Evolutionary conservation across 2,329 filamentous ascomycete species (phyloP).

Genomic region (Apiospora kogelbergensis): DNA sequence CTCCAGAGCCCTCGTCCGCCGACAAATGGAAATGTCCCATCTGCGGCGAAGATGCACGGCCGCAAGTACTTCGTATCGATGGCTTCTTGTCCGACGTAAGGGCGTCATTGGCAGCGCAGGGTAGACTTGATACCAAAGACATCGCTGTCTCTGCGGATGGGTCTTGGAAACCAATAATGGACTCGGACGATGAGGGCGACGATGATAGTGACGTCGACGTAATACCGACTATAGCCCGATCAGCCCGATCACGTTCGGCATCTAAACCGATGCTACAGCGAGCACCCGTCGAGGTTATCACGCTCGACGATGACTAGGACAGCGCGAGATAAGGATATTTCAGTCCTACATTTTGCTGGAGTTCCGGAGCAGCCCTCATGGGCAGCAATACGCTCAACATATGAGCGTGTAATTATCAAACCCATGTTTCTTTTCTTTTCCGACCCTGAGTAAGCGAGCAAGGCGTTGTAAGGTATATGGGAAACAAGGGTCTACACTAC

Average conservation of each 20-base stretch:
- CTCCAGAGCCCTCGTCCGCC: constrained; percentile 51
- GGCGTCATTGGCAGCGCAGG: constrained; percentile 47
- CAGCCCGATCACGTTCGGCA: background rate
- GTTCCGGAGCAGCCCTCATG: too few species aligned
- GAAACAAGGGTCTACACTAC: background rate
- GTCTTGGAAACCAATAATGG: constrained; percentile 54
- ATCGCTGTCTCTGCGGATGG: constrained; percentile 66
- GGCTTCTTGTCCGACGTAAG: constrained; percentile 69
- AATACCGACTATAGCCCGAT: background rate
- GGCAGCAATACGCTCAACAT: background rate
- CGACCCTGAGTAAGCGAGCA: background rate
- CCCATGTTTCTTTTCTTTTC: background rate
- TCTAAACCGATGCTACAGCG: background rate
- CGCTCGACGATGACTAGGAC: constrained; percentile 12
- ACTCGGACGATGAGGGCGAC: constrained; percentile 31
- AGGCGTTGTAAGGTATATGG: constrained; percentile 4
- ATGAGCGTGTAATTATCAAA: background rate
- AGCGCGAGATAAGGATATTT: background rate
- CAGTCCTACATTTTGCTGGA: background rate
- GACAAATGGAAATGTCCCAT: constrained; percentile 88
- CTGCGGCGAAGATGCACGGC: constrained; percentile 75
- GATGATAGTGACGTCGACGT: constrained; percentile 30
- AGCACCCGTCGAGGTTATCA: constrained; percentile 13
- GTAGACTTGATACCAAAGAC: constrained; percentile 52
- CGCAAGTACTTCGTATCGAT: constrained; percentile 69